phyloP scores from a whole-genome alignment of 805 yeast genomes.

The Starmerella powellii region DNA sequence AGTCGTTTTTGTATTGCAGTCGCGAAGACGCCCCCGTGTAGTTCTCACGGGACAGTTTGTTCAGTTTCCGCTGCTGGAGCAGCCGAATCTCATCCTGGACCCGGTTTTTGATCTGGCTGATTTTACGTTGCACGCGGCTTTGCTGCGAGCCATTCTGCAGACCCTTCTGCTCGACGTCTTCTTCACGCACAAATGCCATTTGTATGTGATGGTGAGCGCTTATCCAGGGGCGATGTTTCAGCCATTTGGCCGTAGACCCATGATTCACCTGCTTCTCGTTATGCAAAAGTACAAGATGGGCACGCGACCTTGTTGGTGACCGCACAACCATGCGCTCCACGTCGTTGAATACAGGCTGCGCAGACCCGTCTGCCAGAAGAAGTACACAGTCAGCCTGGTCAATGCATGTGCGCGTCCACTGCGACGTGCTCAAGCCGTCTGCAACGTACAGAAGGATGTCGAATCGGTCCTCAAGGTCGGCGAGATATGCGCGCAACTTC shows the following conservation, averaged over 20 bases:
- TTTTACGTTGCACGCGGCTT: conserved; percentile 14
- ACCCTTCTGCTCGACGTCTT: conserved; percentile 24
- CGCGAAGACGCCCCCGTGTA: conserved; percentile 28
- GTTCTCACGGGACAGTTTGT: conserved; percentile 6
- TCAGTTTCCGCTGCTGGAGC: conserved; percentile 21
- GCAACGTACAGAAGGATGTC: conserved; percentile 84
- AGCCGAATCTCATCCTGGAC: conserved; percentile 22
- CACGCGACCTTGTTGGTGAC: conserved; percentile 70
- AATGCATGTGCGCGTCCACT: conserved; percentile 87
- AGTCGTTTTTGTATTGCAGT: conserved; percentile 62
- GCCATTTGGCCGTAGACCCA: conserved; percentile 77
- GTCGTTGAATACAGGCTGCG: conserved; percentile 67
- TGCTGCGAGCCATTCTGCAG: conserved; percentile 21
- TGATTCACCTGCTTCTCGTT: conserved; percentile 72
- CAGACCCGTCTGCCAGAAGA: conserved; percentile 70
- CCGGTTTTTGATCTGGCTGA: conserved; percentile 20
- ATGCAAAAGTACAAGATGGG: conserved; percentile 75
- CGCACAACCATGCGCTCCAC: conserved; percentile 67
- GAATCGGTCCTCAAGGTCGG: conserved; percentile 79
- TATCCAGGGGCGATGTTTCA: conserved; percentile 78
- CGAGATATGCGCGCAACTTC: conserved; percentile 77
- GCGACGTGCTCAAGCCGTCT: conserved; percentile 61
- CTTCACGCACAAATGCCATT: conserved; percentile 33
- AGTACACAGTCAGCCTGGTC: conserved; percentile 93
- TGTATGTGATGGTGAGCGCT: conserved; percentile 88